Percentiles rank a stretch among this genome's conserved stretches.
phyloP scores from a whole-genome alignment of 768 basidiomycete genomes.

The Phaffia tasmanica region DNA sequence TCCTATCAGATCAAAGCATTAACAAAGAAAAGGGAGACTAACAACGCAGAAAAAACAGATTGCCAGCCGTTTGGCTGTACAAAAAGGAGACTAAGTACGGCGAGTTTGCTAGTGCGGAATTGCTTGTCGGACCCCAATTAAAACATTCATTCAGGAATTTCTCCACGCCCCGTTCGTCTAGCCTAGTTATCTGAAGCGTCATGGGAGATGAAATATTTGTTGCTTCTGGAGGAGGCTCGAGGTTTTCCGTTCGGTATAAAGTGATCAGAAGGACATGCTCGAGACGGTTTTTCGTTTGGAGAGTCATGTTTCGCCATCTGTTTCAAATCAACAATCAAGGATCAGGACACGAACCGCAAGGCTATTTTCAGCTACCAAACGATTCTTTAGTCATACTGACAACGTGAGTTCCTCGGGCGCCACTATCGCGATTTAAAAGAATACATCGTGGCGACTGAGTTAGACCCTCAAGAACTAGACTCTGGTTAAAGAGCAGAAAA shows the following conservation, averaged over 20 bases:
- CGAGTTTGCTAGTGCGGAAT: background rate
- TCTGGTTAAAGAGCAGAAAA: background rate
- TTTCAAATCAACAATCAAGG: background rate
- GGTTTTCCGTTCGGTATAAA: slow-evolving; percentile 3
- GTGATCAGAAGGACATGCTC: slow-evolving; percentile 21
- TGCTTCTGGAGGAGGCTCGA: background rate
- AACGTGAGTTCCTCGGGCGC: slow-evolving; percentile 18
- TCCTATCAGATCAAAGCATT: background rate
- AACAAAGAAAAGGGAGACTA: too few relatives aligned
- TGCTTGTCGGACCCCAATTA: background rate
- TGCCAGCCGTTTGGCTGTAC: slow-evolving; percentile 1
- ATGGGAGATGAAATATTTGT: background rate
- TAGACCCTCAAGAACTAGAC: background rate
- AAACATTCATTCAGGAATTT: slow-evolving; percentile 6
- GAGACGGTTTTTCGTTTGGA: background rate
- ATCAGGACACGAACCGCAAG: background rate
- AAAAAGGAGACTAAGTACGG: slow-evolving; percentile 10
- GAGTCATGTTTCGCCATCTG: slow-evolving; percentile 16
- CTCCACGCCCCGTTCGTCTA: background rate
- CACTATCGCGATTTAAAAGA: slow-evolving; percentile 5
- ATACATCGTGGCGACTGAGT: background rate
- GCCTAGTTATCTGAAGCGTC: background rate
- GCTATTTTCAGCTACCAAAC: too few relatives aligned
- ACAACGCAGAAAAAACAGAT: background rate
- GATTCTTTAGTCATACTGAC: background rate